These are phyloP conservation scores for Carex kokanica DNA, from an alignment of 176 grass and related monocot species.

Conservation along the genomic window DNA sequence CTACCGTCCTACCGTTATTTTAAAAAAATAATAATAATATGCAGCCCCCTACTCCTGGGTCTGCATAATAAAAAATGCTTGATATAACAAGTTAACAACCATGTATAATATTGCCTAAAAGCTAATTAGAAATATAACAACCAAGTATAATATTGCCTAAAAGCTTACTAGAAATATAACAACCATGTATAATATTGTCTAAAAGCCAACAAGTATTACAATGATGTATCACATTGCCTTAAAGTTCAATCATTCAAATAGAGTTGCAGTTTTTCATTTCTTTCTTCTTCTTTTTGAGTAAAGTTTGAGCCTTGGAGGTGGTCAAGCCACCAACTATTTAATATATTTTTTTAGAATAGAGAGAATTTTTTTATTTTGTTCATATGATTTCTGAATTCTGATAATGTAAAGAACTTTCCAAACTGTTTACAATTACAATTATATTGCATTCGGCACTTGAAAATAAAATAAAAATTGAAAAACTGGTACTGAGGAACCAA, in stretches of 20 bases:
- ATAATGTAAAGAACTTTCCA: neutral
- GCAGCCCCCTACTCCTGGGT: too few species aligned
- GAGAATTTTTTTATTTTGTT: neutral
- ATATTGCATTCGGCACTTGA: neutral
- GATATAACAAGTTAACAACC: too few species aligned
- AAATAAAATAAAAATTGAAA: neutral
- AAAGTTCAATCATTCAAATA: neutral
- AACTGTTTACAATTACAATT: neutral
- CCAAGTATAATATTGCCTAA: too few species aligned
- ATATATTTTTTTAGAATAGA: neutral
- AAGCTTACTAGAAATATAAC: too few species aligned
- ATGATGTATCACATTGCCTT: neutral
- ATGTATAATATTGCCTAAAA: neutral
- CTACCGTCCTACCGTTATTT: too few species aligned
- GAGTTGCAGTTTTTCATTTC: neutral
- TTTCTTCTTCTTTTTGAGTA: too few species aligned
- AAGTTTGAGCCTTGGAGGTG: too few species aligned
- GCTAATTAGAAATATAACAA: neutral
- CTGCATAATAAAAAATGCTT: too few species aligned
- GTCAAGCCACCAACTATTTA: too few species aligned
- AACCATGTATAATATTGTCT: too few species aligned
- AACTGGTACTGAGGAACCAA: neutral
- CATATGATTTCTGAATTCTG: neutral
- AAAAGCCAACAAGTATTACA: neutral
- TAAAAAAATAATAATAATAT: too few species aligned